A percentile compares a stretch with the other conserved stretches of the same genome.
Conservation (phyloP, 768 basidiomycete species). For the Thelephora ganbajun region DNA sequence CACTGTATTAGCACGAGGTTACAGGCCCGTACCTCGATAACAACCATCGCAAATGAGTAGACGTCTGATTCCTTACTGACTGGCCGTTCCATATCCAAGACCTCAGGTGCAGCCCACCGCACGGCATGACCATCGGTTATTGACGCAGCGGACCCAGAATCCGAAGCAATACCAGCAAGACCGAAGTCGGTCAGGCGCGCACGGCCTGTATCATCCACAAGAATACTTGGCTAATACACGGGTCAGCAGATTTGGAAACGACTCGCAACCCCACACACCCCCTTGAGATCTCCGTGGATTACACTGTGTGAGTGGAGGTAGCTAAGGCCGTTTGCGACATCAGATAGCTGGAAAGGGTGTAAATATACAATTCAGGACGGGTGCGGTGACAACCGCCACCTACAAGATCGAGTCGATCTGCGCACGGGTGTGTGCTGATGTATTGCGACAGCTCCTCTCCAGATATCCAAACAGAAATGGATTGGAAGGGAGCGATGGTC, state of each 20-base stretch:
- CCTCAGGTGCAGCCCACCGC: constrained; percentile 2
- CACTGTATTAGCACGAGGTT: neutral
- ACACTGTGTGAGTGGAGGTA: neutral
- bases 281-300: constrained; percentile 3
- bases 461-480: constrained; percentile 4
- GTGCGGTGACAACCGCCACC: neutral
- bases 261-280: neutral
- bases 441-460: constrained; percentile 1
- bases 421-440: constrained; percentile 1
- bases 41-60: constrained; percentile 4
- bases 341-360: neutral
- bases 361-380: neutral
- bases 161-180: neutral
- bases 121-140: neutral
- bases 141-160: constrained; percentile 1
- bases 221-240: neutral
- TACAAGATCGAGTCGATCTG: constrained; percentile 2
- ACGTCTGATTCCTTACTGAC: neutral
- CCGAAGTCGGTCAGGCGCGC: constrained; percentile 4
- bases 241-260: neutral
- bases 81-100: neutral
- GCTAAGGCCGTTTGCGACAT: neutral
- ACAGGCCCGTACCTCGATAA: constrained; percentile 1
- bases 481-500: neutral
- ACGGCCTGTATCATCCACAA: neutral